These are phyloP conservation scores for Selaginella moellendorffii DNA, from an alignment of 75 land plant species.

Conservation along the genomic window DNA sequence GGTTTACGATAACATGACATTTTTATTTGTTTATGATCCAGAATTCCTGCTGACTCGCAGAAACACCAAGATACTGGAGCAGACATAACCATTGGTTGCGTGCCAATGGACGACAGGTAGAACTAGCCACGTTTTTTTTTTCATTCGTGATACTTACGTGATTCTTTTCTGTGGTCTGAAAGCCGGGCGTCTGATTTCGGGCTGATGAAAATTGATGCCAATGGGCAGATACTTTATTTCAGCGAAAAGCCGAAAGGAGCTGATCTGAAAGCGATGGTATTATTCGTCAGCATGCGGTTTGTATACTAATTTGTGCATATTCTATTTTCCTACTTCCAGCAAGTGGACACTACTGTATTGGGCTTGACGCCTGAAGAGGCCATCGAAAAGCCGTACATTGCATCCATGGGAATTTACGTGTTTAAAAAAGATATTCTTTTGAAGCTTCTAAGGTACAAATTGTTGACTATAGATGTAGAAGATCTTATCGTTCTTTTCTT, in stretches of 20 bases:
- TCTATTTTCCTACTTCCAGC: constrained; percentile 33
- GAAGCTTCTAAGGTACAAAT: constrained; percentile 52
- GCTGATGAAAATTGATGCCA: constrained; percentile 67
- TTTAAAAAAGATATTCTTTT: constrained; percentile 58
- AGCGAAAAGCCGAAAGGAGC: constrained; percentile 71
- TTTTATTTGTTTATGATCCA: too few relatives aligned
- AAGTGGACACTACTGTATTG: constrained; percentile 56
- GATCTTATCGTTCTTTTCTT: neutral
- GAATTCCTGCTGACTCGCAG: constrained; percentile 30
- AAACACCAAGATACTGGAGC: constrained; percentile 55
- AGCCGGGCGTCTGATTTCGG: constrained; percentile 96
- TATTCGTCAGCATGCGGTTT: neutral
- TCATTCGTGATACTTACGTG: neutral
- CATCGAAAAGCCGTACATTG: constrained; percentile 51
- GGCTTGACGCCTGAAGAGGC: constrained; percentile 68
- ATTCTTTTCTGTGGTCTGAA: constrained; percentile 7
- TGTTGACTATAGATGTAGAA: too few relatives aligned
- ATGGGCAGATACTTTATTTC: constrained; percentile 50
- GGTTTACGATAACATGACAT: too few relatives aligned
- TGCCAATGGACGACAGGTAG: constrained; percentile 62
- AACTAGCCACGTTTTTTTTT: neutral
- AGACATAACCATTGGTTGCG: constrained; percentile 73
- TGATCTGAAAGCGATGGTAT: constrained; percentile 58
- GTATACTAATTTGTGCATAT: too few relatives aligned
- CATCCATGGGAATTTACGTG: constrained; percentile 89